Evolutionary conservation across 768 basidiomycete species (phyloP).

Genomic region (Kwoniella newhampshirensis): DNA sequence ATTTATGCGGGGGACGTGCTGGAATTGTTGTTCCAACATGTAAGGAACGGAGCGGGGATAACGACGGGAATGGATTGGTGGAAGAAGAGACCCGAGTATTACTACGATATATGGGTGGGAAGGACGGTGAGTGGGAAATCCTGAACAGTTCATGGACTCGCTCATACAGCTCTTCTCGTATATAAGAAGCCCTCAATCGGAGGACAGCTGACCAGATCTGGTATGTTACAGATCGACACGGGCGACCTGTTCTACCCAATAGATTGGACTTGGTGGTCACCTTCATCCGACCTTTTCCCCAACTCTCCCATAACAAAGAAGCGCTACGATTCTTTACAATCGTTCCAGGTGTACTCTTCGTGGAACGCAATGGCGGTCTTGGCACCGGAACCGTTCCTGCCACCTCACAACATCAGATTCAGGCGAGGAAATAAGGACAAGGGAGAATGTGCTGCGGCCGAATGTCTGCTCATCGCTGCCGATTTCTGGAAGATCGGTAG

Average conservation of each 20-base stretch:
- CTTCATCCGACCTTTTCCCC: slow-evolving; percentile 44
- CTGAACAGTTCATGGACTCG: too few species aligned
- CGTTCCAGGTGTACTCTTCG: slow-evolving; percentile 50
- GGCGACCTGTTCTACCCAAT: slow-evolving; percentile 53
- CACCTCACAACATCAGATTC: slow-evolving; percentile 47
- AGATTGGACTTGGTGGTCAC: slow-evolving; percentile 44
- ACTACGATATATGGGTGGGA: slow-evolving; percentile 53
- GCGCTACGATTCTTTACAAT: slow-evolving; percentile 32
- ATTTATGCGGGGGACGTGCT: slow-evolving; percentile 43
- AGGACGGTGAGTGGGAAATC: slow-evolving; percentile 50
- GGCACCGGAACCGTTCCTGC: slow-evolving; percentile 46
- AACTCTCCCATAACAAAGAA: slow-evolving; percentile 26
- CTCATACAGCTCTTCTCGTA: neutral
- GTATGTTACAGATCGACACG: slow-evolving; percentile 28
- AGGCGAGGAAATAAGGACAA: slow-evolving; percentile 32
- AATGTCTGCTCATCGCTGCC: slow-evolving; percentile 41
- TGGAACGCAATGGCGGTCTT: slow-evolving; percentile 53
- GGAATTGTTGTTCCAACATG: slow-evolving; percentile 50
- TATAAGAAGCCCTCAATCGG: too few species aligned
- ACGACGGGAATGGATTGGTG: slow-evolving; percentile 52
- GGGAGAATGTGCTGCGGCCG: slow-evolving; percentile 48
- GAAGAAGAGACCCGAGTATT: slow-evolving; percentile 45
- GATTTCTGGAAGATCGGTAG: slow-evolving; percentile 50
- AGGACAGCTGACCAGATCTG: slow-evolving; percentile 1
- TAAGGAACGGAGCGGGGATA: slow-evolving; percentile 35